phyloP scores from a whole-genome alignment of 1,139 yeast genomes.

The Sugiyamaella novakii region DNA sequence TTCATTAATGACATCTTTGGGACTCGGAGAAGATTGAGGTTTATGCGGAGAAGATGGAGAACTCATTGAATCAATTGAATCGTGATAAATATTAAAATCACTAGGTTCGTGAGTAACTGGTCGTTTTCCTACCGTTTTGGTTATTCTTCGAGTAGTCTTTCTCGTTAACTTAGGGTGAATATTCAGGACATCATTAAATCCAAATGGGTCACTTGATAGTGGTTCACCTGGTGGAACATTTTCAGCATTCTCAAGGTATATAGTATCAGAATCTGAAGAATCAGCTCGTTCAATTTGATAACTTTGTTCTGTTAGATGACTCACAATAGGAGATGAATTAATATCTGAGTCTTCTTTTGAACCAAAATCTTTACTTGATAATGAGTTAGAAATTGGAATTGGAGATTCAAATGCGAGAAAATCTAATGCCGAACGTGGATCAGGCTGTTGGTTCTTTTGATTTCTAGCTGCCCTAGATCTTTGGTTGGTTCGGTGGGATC shows the following conservation, averaged over 20 bases:
- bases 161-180: conserved; percentile 6
- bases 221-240: conserved; percentile 19
- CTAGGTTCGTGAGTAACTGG: neutral
- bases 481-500: no score
- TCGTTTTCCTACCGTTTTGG: neutral
- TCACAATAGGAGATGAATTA: neutral
- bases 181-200: conserved; percentile 20
- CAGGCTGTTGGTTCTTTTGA: neutral
- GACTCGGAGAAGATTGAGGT: neutral
- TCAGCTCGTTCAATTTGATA: neutral
- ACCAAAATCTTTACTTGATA: conserved; percentile 5
- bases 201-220: conserved; percentile 20
- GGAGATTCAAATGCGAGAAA: conserved; percentile 4
- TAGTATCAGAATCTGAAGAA: conserved; percentile 12
- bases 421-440: neutral
- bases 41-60: conserved; percentile 5
- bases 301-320: neutral
- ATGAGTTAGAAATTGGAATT: conserved; percentile 4
- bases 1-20: no score
- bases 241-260: conserved; percentile 14
- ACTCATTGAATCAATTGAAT: conserved; percentile 2
- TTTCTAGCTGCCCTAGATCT: no score
- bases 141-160: neutral
- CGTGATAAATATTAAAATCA: conserved; percentile 14
- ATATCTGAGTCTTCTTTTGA: neutral